Percentiles rank a stretch among this genome's conserved stretches.
phyloP scores from a whole-genome alignment of 805 yeast species.

The Candida golubevii region DNA sequence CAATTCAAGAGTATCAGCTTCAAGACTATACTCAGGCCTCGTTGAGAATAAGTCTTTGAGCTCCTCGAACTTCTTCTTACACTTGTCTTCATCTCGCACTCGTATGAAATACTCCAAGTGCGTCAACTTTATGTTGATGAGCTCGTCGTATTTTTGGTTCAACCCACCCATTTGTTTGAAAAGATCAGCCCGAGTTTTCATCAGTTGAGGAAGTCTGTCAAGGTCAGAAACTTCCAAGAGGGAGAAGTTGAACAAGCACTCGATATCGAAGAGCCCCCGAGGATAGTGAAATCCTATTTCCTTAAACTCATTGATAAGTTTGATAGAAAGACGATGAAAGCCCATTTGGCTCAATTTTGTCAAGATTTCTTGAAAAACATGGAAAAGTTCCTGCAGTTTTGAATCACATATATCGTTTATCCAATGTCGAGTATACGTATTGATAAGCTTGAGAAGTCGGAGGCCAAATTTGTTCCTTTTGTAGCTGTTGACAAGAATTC shows the following conservation, averaged over 20 bases:
- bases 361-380: constrained; percentile 2
- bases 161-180: constrained; percentile 3
- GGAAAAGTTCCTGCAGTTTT: not conserved
- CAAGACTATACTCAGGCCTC: constrained; percentile 27
- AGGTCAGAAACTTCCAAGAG: constrained; percentile 2
- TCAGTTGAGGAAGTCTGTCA: constrained; percentile 13
- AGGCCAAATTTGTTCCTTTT: constrained; percentile 4
- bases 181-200: constrained; percentile 13
- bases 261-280: not conserved
- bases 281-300: not conserved
- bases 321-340: constrained; percentile 1
- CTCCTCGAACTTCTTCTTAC: constrained; percentile 21
- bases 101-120: constrained; percentile 28
- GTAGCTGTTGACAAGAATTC: not conserved
- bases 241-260: constrained; percentile 6
- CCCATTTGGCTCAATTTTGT: constrained; percentile 5
- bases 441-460: not conserved
- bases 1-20: constrained; percentile 6
- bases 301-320: constrained; percentile 1
- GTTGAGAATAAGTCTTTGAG: constrained; percentile 21
- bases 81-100: constrained; percentile 16
- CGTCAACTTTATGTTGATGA: constrained; percentile 17
- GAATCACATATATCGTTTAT: too few relatives aligned
- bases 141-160: not conserved
- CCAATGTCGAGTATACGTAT: not conserved